Conservation (phyloP, 176 grass and related monocot species). For the Elymus sibiricus region DNA sequence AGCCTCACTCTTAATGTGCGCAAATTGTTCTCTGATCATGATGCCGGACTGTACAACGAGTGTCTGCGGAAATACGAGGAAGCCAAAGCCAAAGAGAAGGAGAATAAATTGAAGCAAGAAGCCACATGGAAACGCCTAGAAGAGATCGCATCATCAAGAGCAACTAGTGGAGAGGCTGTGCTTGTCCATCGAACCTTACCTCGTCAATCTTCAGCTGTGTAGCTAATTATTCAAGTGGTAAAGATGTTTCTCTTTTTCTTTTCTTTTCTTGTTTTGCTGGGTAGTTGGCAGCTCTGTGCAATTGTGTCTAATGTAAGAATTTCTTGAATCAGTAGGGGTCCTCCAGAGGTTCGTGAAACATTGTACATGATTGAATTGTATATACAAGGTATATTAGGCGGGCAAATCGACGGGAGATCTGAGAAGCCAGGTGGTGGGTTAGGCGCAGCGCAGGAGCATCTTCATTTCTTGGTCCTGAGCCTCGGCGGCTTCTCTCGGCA, state of each 20-base stretch:
- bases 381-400: slow-evolving; percentile 61
- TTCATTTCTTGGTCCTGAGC: slow-evolving; percentile 8
- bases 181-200: slow-evolving; percentile 42
- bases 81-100: slow-evolving; percentile 61
- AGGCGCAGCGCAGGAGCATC: neutral
- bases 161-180: slow-evolving; percentile 58
- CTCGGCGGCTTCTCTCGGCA: slow-evolving; percentile 30
- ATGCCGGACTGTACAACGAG: slow-evolving; percentile 46
- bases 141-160: slow-evolving; percentile 61
- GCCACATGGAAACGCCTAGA: slow-evolving; percentile 70
- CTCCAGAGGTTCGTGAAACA: slow-evolving; percentile 23
- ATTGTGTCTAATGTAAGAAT: slow-evolving; percentile 22
- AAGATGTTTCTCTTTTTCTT: neutral
- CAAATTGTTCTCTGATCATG: slow-evolving; percentile 72
- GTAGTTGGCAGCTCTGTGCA: neutral
- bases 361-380: slow-evolving; percentile 63
- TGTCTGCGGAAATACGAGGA: slow-evolving; percentile 58
- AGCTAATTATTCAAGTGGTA: slow-evolving; percentile 34
- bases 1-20: slow-evolving; percentile 75
- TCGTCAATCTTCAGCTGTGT: slow-evolving; percentile 41
- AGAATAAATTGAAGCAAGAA: slow-evolving; percentile 47
- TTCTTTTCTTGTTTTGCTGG: neutral
- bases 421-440: slow-evolving; percentile 40
- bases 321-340: slow-evolving; percentile 22
- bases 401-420: slow-evolving; percentile 40